Conservation (phyloP, 495 filamentous ascomycete species). For the Entonaema liquescens region DNA sequence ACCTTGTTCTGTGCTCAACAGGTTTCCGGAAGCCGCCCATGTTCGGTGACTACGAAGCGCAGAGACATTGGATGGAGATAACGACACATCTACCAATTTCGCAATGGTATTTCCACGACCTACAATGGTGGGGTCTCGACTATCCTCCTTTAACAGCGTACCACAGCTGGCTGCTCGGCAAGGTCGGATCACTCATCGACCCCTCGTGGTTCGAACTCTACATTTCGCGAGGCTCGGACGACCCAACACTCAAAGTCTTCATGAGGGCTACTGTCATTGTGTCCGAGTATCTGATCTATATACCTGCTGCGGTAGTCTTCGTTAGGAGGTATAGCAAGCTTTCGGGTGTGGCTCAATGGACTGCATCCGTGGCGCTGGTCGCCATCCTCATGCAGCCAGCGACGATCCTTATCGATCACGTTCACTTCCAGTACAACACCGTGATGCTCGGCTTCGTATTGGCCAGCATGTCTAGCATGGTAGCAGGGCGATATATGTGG, state of each 20-base stretch:
- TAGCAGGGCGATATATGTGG: conserved; percentile 87
- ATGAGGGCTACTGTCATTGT: conserved; percentile 91
- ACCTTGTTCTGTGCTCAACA: conserved; percentile 42
- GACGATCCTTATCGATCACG: conserved; percentile 92
- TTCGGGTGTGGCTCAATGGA: conserved; percentile 75
- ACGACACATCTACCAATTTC: conserved; percentile 87
- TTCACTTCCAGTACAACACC: conserved; percentile 99
- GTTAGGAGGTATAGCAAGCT: conserved; percentile 78
- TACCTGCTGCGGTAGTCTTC: conserved; percentile 86
- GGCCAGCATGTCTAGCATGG: conserved; percentile 85
- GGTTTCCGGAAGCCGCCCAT: conserved; percentile 85
- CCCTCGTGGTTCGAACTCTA: conserved; percentile 90
- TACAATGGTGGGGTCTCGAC: conserved; percentile 97
- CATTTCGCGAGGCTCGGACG: conserved; percentile 81
- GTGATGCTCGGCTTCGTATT: conserved; percentile 94
- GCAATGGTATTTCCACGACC: conserved; percentile 96
- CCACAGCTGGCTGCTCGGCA: conserved; percentile 93
- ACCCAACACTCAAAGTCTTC: conserved; percentile 83
- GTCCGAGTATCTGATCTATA: conserved; percentile 88
- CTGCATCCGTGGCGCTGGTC: conserved; percentile 81
- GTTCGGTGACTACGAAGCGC: conserved; percentile 97
- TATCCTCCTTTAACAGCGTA: conserved; percentile 98
- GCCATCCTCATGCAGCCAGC: conserved; percentile 93
- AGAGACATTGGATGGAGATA: conserved; percentile 98
- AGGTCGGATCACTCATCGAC: conserved; percentile 80